Evolutionary conservation across 2,329 filamentous ascomycete genomes (phyloP).

Genomic region (Talaromyces funiculosus): DNA sequence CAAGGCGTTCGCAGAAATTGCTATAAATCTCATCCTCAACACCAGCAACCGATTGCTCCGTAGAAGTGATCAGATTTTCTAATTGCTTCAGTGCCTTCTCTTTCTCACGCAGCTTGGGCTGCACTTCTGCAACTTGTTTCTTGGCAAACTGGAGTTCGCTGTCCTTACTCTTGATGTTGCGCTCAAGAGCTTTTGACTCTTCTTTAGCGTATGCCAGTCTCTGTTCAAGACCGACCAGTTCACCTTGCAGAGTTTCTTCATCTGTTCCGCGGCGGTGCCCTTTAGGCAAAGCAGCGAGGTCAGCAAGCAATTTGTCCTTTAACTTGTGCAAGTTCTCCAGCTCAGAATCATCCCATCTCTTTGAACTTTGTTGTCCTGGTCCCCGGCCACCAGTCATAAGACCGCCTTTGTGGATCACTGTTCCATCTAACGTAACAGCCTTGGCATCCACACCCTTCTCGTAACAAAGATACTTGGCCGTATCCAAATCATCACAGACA

Average conservation of each 20-base stretch:
- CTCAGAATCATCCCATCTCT: slow-evolving; percentile 84
- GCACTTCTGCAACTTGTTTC: slow-evolving; percentile 66
- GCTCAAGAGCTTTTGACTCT: slow-evolving; percentile 71
- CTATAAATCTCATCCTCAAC: slow-evolving; percentile 87
- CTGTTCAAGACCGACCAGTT: slow-evolving; percentile 73
- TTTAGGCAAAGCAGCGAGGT: slow-evolving; percentile 74
- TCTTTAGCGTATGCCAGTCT: slow-evolving; percentile 65
- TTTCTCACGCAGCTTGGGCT: slow-evolving; percentile 73
- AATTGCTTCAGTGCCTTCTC: slow-evolving; percentile 61
- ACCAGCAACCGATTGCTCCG: slow-evolving; percentile 62
- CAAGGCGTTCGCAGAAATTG: slow-evolving; percentile 77
- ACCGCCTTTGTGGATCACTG: slow-evolving; percentile 92
- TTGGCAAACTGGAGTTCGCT: slow-evolving; percentile 71
- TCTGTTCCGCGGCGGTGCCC: slow-evolving; percentile 67
- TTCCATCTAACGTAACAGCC: slow-evolving; percentile 90
- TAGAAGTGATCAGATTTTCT: slow-evolving; percentile 50
- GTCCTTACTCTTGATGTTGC: slow-evolving; percentile 78
- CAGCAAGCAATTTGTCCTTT: slow-evolving; percentile 67
- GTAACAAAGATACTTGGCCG: slow-evolving; percentile 87
- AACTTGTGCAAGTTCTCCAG: slow-evolving; percentile 76
- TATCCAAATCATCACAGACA: slow-evolving; percentile 79
- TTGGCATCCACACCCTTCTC: slow-evolving; percentile 81
- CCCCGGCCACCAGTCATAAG: slow-evolving; percentile 93
- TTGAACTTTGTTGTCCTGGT: slow-evolving; percentile 66
- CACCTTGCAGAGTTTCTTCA: slow-evolving; percentile 75